Evolutionary conservation across 805 yeast genomes (phyloP).

Genomic region (Jamesozyma gamospora): DNA sequence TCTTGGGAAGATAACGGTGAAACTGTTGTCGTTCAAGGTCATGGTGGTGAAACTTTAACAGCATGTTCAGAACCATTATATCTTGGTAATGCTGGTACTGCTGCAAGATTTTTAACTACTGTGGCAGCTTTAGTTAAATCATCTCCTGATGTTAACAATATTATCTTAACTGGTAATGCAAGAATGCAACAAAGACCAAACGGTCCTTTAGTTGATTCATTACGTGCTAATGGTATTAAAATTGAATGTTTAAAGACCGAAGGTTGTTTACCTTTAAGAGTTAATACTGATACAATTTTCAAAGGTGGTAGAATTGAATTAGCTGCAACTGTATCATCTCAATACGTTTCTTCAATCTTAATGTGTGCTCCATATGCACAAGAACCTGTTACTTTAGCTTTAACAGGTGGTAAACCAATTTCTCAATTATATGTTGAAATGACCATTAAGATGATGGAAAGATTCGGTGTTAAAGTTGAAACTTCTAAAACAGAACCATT

Average conservation of each 20-base stretch:
- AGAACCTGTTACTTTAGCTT: slow-evolving; percentile 73
- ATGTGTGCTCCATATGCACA: slow-evolving; percentile 97
- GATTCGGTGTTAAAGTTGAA: slow-evolving; percentile 73
- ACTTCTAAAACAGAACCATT: slow-evolving; percentile 60
- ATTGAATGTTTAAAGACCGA: slow-evolving; percentile 60
- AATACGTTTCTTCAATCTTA: slow-evolving; percentile 88
- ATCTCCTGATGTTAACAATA: slow-evolving; percentile 32
- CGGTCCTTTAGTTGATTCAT: slow-evolving; percentile 90
- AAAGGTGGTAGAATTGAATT: slow-evolving; percentile 88
- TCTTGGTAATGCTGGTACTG: slow-evolving; percentile 97
- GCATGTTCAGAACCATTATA: slow-evolving; percentile 64
- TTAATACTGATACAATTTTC: slow-evolving; percentile 59
- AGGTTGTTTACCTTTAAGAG: slow-evolving; percentile 80
- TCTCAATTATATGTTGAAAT: slow-evolving; percentile 92
- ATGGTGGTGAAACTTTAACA: slow-evolving; percentile 62
- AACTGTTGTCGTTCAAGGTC: slow-evolving; percentile 73
- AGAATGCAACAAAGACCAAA: slow-evolving; percentile 97
- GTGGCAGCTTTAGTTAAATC: slow-evolving; percentile 77
- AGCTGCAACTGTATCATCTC: slow-evolving; percentile 94
- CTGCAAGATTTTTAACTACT: slow-evolving; percentile 86
- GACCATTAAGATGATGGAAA: slow-evolving; percentile 92
- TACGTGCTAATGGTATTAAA: slow-evolving; percentile 66
- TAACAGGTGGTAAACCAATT: slow-evolving; percentile 95
- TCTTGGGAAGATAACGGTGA: slow-evolving; percentile 83
- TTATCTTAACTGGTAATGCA: slow-evolving; percentile 81